Evolutionary conservation across 805 yeast genomes (phyloP).

Genomic region (Cyberlindnera euphorbiae): DNA sequence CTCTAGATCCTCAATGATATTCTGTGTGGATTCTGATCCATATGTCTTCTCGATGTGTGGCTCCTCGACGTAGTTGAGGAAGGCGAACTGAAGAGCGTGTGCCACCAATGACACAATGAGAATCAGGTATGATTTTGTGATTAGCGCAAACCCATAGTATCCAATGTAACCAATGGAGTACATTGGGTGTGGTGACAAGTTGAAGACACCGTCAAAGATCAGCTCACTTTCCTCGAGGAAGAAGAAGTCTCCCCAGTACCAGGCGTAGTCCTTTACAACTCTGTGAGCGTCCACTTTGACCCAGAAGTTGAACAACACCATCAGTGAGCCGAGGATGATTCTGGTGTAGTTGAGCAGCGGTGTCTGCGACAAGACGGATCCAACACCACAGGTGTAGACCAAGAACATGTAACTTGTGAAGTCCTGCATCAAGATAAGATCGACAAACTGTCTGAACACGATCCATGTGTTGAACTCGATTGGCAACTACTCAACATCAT

Average conservation of each 20-base stretch:
- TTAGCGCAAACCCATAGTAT: slow-evolving; percentile 77
- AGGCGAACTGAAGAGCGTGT: slow-evolving; percentile 72
- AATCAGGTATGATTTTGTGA: slow-evolving; percentile 68
- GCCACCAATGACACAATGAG: slow-evolving; percentile 67
- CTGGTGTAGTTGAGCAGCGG: slow-evolving; percentile 43
- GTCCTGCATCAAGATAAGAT: slow-evolving; percentile 79
- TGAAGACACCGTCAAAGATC: slow-evolving; percentile 85
- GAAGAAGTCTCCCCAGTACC: slow-evolving; percentile 96
- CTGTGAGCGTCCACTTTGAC: slow-evolving; percentile 85
- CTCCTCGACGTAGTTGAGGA: slow-evolving; percentile 69
- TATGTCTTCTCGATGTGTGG: slow-evolving; percentile 85
- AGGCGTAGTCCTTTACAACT: slow-evolving; percentile 84
- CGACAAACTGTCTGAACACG: slow-evolving; percentile 72
- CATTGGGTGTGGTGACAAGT: slow-evolving; percentile 91
- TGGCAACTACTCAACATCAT: slow-evolving; percentile 44
- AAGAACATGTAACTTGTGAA: slow-evolving; percentile 69
- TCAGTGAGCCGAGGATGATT: slow-evolving; percentile 50
- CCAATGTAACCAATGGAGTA: slow-evolving; percentile 87
- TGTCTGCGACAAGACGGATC: slow-evolving; percentile 37
- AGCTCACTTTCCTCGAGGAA: slow-evolving; percentile 66
- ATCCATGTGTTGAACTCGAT: slow-evolving; percentile 82
- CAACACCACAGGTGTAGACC: slow-evolving; percentile 35
- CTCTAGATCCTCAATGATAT: slow-evolving; percentile 30
- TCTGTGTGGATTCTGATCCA: slow-evolving; percentile 37
- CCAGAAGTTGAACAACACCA: slow-evolving; percentile 74